Evolutionary conservation across 2,329 filamentous ascomycete species (phyloP).

Genomic region (Hypoxylon sp.): DNA sequence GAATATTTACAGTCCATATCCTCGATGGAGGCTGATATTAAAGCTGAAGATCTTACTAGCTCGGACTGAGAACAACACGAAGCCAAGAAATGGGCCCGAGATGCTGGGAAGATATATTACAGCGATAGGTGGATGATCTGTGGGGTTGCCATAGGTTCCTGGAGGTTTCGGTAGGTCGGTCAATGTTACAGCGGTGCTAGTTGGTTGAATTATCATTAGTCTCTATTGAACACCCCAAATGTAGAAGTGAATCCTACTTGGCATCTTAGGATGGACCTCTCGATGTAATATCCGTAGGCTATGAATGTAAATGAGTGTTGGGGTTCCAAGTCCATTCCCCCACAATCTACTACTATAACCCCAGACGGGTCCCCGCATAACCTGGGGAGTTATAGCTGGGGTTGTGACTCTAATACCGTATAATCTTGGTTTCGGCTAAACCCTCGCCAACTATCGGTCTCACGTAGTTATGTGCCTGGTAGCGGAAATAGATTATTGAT

Average conservation of each 20-base stretch:
- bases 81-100: constrained; percentile 24
- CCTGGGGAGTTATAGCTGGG: constrained; percentile 9
- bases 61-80: constrained; percentile 20
- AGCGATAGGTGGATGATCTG: constrained; percentile 44
- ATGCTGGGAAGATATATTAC: constrained; percentile 19
- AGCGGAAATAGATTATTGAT: not conserved
- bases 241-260: constrained; percentile 19
- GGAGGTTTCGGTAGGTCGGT: constrained; percentile 34
- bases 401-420: constrained; percentile 3
- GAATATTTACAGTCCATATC: constrained; percentile 7
- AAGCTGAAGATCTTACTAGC: constrained; percentile 4
- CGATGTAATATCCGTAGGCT: not conserved
- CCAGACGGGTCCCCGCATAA: constrained; percentile 32
- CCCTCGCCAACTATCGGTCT: no score
- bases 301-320: constrained; percentile 1
- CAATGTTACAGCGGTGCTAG: constrained; percentile 30
- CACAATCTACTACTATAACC: constrained; percentile 12
- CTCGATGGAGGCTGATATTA: constrained; percentile 1
- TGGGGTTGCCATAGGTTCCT: constrained; percentile 24
- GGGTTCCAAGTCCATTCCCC: constrained; percentile 9
- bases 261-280: constrained; percentile 8
- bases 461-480: no score
- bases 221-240: constrained; percentile 3
- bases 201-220: constrained; percentile 4
- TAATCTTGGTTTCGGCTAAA: constrained; percentile 18